Evolutionary conservation across 495 filamentous ascomycete species (phyloP).

Genomic region (Hyaloscypha hepaticicola): DNA sequence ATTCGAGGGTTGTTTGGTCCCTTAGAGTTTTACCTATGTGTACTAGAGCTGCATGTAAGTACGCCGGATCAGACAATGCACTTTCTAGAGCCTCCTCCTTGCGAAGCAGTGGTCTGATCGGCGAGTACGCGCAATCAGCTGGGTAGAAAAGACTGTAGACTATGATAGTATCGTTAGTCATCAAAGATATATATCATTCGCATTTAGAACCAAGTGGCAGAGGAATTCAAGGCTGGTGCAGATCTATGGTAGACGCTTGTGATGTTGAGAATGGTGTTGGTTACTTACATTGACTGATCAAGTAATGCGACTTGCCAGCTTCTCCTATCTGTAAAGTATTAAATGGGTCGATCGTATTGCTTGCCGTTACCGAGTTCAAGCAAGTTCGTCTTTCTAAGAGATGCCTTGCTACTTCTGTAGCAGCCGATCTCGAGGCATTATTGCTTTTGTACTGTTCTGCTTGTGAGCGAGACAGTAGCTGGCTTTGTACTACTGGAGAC

Average conservation of each 20-base stretch:
- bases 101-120: not conserved
- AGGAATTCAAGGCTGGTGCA: not conserved
- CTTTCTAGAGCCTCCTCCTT: not conserved
- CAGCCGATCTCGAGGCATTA: not conserved
- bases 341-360: not conserved
- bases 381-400: not conserved
- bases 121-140: not conserved
- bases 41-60: not conserved
- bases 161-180: not conserved
- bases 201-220: not conserved
- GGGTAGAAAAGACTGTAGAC: not conserved
- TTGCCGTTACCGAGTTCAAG: not conserved
- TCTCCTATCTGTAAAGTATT: not conserved
- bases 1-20: not conserved
- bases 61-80: not conserved
- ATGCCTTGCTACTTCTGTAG: not conserved
- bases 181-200: too few species aligned
- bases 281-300: not conserved
- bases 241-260: not conserved
- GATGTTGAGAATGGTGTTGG: not conserved
- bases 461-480: too few species aligned
- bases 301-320: not conserved
- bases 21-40: not conserved
- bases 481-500: not conserved
- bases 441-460: too few species aligned